phyloP scores from a whole-genome alignment of 148 eudicot genomes.

The Rhododendron kiyosumense region DNA sequence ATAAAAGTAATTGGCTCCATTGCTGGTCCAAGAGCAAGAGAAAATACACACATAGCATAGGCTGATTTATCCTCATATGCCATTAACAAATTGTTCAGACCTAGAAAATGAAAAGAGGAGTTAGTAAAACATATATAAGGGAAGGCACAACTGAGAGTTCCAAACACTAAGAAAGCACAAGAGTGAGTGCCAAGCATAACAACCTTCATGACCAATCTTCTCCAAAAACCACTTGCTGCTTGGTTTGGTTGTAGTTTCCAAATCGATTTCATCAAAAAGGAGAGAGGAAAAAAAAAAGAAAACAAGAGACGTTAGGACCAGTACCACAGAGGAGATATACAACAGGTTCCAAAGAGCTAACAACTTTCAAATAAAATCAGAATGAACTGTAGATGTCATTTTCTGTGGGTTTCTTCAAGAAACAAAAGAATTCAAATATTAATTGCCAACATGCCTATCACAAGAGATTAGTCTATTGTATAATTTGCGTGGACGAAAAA shows the following conservation, averaged over 20 bases:
- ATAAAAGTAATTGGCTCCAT: slow-evolving; percentile 75
- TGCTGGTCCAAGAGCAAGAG: slow-evolving; percentile 80
- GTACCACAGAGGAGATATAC: not conserved
- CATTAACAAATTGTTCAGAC: slow-evolving; percentile 76
- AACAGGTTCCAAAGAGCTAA: not conserved
- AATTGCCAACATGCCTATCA: not conserved
- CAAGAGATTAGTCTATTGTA: not conserved
- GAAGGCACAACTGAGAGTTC: not conserved
- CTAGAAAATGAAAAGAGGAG: slow-evolving; percentile 24
- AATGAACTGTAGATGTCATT: not conserved
- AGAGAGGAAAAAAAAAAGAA: not conserved
- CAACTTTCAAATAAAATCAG: not conserved
- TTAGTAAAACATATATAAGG: not conserved
- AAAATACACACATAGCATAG: slow-evolving; percentile 81
- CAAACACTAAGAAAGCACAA: not conserved
- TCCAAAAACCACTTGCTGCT: slow-evolving; percentile 96
- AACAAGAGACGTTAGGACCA: slow-evolving; percentile 15
- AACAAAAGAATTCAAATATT: not conserved
- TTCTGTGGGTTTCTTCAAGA: not conserved
- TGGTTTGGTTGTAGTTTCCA: slow-evolving; percentile 9
- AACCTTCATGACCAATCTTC: slow-evolving; percentile 92
- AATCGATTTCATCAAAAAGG: slow-evolving; percentile 7
- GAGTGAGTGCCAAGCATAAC: not conserved
- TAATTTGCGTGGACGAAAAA: not conserved
- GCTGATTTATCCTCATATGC: slow-evolving; percentile 97